Conservation (phyloP, 306 rosid species). For the Vachellia collinsii region DNA sequence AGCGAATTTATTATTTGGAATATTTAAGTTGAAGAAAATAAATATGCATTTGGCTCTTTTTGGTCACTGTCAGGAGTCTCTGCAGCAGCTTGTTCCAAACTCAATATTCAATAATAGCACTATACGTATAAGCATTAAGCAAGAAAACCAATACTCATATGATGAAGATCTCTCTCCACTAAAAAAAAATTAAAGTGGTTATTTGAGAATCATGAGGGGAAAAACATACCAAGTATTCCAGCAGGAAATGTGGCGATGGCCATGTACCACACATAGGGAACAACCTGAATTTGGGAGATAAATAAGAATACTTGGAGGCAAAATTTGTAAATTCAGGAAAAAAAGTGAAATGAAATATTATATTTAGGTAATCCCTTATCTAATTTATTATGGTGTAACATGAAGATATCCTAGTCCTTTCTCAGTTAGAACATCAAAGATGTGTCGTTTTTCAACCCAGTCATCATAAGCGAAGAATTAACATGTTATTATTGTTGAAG, state of each 20-base stretch:
- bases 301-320: too few relatives aligned
- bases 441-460: background rate
- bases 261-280: slow-evolving; percentile 97
- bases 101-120: background rate
- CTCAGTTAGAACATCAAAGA: background rate
- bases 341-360: too few relatives aligned
- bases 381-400: background rate
- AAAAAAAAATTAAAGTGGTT: background rate
- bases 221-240: slow-evolving; percentile 70
- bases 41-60: background rate
- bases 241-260: slow-evolving; percentile 94
- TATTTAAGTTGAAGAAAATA: background rate
- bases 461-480: background rate
- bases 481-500: background rate
- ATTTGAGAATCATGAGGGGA: background rate
- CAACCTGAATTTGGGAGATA: slow-evolving; percentile 45
- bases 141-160: background rate
- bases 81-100: too few relatives aligned
- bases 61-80: background rate
- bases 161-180: background rate
- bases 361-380: background rate
- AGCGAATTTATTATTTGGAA: background rate
- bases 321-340: too few relatives aligned
- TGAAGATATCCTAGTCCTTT: background rate
- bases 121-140: background rate